Conservation (phyloP, 106 monocot genomes). For the Dioscorea dumetorum region DNA sequence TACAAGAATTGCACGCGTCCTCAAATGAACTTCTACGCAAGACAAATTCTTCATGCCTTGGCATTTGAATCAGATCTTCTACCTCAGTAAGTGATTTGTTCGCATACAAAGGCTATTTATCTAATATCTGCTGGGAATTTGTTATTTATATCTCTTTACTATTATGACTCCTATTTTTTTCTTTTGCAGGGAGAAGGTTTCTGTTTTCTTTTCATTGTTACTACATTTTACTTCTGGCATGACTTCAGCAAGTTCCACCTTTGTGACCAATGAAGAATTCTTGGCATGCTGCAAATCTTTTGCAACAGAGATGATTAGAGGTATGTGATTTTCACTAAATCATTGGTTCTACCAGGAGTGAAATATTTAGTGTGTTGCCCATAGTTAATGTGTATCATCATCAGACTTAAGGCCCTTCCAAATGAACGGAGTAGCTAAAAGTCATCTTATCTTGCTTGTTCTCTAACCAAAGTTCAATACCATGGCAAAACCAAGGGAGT, state of each 20-base stretch:
- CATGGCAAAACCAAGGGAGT: too few species aligned
- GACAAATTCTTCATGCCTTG: conserved; percentile 25
- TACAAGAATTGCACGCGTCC: conserved; percentile 9
- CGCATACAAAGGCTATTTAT: background rate
- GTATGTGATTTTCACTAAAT: background rate
- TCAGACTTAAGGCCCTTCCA: background rate
- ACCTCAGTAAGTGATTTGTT: conserved; percentile 51
- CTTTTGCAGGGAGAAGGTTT: conserved; percentile 55
- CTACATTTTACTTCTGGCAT: conserved; percentile 20
- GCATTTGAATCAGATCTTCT: conserved; percentile 29
- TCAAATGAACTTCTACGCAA: conserved; percentile 9
- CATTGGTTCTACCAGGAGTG: background rate
- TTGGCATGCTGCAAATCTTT: conserved; percentile 16
- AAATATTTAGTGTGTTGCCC: too few species aligned
- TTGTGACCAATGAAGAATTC: conserved; percentile 9
- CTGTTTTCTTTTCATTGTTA: conserved; percentile 52
- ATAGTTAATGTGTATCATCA: background rate
- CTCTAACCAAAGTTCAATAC: background rate
- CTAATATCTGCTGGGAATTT: background rate
- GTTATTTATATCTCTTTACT: background rate
- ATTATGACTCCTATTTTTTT: background rate
- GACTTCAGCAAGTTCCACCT: conserved; percentile 12
- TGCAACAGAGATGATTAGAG: conserved; percentile 19
- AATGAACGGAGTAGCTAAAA: background rate
- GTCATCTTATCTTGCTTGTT: background rate